Conservation (phyloP, 257 asterid species). For the Linaria vulgaris region DNA sequence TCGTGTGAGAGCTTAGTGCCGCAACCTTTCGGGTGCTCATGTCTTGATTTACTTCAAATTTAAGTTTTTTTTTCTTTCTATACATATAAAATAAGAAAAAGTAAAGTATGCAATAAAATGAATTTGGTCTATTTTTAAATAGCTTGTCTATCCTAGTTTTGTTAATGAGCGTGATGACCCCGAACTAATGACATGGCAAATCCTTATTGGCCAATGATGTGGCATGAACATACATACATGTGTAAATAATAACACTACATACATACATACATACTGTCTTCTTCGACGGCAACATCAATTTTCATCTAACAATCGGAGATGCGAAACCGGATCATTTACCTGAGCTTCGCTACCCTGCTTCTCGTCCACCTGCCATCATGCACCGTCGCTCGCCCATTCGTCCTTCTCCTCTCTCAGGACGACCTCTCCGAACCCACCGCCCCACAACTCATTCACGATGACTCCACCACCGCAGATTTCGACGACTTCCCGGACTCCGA, state of each 20-base stretch:
- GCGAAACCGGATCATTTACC: constrained; percentile 35
- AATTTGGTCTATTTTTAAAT: too few species aligned
- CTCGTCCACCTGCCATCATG: constrained; percentile 44
- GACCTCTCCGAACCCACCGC: constrained; percentile 64
- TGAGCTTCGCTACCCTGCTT: constrained; percentile 45
- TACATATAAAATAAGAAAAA: too few species aligned
- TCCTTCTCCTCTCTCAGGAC: constrained; percentile 74
- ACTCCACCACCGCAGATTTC: constrained; percentile 54
- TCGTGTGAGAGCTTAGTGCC: too few species aligned
- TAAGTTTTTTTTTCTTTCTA: too few species aligned
- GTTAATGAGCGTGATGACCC: constrained; percentile 1
- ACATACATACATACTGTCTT: too few species aligned
- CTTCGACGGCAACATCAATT: neutral
- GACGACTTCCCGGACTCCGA: constrained; percentile 77
- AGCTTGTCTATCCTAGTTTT: too few species aligned
- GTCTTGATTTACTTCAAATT: too few species aligned
- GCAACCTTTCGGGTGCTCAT: too few species aligned
- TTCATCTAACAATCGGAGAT: constrained; percentile 35
- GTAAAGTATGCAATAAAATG: too few species aligned
- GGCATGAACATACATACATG: constrained; percentile 23
- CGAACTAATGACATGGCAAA: constrained; percentile 34
- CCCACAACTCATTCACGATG: constrained; percentile 36
- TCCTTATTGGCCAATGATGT: constrained; percentile 42
- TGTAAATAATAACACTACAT: too few species aligned
- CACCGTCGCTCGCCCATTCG: constrained; percentile 64